Percentiles rank a stretch among this genome's conserved stretches.
These are phyloP conservation scores for Kwoniella mangroviensis DNA, from an alignment of 768 basidiomycete species.

Conservation along the genomic window DNA sequence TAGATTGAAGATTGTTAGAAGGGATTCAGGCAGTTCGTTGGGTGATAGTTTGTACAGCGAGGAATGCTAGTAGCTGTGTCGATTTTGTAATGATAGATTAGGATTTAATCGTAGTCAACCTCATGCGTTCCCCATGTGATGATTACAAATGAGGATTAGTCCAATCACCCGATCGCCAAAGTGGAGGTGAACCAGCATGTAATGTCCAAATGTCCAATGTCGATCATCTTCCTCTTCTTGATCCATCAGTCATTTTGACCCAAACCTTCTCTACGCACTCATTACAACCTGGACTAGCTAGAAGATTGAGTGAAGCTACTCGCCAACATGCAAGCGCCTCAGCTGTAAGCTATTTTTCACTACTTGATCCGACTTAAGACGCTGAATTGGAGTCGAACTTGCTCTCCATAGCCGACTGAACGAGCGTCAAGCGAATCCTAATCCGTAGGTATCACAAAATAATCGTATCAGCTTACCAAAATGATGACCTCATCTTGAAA, in stretches of 20 bases:
- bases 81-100: neutral
- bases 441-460: conserved; percentile 34
- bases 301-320: neutral
- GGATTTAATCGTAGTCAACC: neutral
- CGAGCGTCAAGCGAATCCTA: conserved; percentile 51
- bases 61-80: neutral
- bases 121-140: neutral
- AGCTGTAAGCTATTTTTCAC: conserved; percentile 35
- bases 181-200: neutral
- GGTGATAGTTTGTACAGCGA: neutral
- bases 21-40: neutral
- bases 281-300: neutral
- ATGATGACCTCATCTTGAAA: neutral
- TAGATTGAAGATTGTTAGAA: neutral
- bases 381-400: neutral
- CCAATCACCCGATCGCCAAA: neutral
- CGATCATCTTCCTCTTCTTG: too few relatives aligned
- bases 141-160: neutral
- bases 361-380: too few relatives aligned
- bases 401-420: conserved; percentile 42
- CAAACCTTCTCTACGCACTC: too few relatives aligned
- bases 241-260: too few relatives aligned
- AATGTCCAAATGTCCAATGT: too few relatives aligned
- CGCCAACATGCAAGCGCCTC: conserved; percentile 48
- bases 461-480: neutral